These are phyloP conservation scores for Backusella circina DNA, from an alignment of 192 early-diverging fungal genomes.

Conservation along the genomic window DNA sequence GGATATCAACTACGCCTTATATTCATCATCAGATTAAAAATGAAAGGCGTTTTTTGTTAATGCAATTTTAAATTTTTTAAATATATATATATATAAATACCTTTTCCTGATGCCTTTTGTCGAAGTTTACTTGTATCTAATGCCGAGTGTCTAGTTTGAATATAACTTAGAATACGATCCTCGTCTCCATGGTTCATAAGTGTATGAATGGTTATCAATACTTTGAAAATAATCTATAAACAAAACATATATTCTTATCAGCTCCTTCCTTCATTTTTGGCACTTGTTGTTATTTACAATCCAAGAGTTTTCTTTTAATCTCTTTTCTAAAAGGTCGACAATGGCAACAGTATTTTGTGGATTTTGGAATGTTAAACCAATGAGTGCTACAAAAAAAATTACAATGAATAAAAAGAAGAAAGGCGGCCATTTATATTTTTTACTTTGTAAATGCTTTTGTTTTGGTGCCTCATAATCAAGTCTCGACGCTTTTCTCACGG, in stretches of 20 bases:
- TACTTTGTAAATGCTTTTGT: slow-evolving; percentile 89
- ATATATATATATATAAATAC: neutral
- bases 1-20: slow-evolving; percentile 41
- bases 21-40: neutral
- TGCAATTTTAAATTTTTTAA: slow-evolving; percentile 32
- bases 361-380: slow-evolving; percentile 27
- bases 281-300: slow-evolving; percentile 43
- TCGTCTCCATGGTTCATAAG: slow-evolving; percentile 66
- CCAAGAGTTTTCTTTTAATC: slow-evolving; percentile 59
- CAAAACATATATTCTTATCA: neutral
- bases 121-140: slow-evolving; percentile 48
- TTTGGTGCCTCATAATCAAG: slow-evolving; percentile 90
- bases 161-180: slow-evolving; percentile 56
- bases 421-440: neutral
- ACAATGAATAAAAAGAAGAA: neutral
- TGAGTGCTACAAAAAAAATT: slow-evolving; percentile 1
- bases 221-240: slow-evolving; percentile 68
- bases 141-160: slow-evolving; percentile 43
- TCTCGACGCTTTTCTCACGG: slow-evolving; percentile 76
- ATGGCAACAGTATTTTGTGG: slow-evolving; percentile 41
- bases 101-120: slow-evolving; percentile 41
- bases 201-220: slow-evolving; percentile 69
- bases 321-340: slow-evolving; percentile 37
- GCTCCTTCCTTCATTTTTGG: neutral
- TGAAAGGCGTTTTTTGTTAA: slow-evolving; percentile 37